Conservation (phyloP, 257 asterid species). For the Petunia axillaris region DNA sequence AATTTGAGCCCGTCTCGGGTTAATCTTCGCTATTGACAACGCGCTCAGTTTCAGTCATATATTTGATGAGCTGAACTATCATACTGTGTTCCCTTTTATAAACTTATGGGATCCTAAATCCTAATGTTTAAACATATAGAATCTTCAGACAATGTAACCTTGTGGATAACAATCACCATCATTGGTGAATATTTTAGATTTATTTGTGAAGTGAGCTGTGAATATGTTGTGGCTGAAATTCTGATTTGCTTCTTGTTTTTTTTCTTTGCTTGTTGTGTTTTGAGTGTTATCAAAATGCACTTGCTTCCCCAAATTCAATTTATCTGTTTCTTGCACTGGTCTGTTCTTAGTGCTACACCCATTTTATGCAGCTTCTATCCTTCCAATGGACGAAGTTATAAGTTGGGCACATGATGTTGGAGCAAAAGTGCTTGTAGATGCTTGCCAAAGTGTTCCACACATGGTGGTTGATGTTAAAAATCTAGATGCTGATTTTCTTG, state of each 20-base stretch:
- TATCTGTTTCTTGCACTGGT: slow-evolving; percentile 5
- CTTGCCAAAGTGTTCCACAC: slow-evolving; percentile 99
- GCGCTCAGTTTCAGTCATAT: not conserved
- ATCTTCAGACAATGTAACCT: not conserved
- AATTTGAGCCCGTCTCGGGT: not conserved
- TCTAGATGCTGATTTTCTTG: slow-evolving; percentile 86
- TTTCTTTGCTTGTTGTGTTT: too few species aligned
- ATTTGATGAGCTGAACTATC: not conserved
- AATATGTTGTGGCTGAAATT: not conserved
- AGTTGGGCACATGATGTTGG: slow-evolving; percentile 94
- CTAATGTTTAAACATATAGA: not conserved
- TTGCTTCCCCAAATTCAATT: not conserved
- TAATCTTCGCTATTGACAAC: not conserved
- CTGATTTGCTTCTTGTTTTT: not conserved
- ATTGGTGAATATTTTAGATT: not conserved
- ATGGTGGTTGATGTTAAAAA: slow-evolving; percentile 84
- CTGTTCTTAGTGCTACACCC: slow-evolving; percentile 18
- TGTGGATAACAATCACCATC: not conserved
- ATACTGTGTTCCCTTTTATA: not conserved
- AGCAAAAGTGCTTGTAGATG: slow-evolving; percentile 93
- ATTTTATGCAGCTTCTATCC: slow-evolving; percentile 67
- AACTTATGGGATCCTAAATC: not conserved
- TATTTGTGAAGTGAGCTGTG: not conserved
- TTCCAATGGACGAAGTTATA: slow-evolving; percentile 80
- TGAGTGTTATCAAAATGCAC: not conserved